A percentile compares a stretch with the other conserved stretches of the same genome.
These are phyloP conservation scores for Ceratocystis colombiana DNA, from an alignment of 2,329 filamentous ascomycete species.

Conservation along the genomic window DNA sequence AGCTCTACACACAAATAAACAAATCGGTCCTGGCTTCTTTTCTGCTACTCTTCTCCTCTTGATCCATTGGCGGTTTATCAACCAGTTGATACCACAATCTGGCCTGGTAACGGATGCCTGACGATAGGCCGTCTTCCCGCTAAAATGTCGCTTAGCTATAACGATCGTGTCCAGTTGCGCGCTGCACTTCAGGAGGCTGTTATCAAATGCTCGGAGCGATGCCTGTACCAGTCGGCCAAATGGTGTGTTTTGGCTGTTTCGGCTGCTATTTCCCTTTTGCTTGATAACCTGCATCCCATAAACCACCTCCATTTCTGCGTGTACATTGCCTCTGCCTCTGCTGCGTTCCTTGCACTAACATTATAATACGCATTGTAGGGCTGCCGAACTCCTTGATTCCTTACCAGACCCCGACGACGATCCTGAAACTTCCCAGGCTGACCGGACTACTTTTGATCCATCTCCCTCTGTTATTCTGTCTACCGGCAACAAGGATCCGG, in stretches of 20 bases:
- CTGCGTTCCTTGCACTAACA: neutral
- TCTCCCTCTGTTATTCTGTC: constrained; percentile 38
- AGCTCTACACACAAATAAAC: neutral
- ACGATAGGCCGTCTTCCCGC: neutral
- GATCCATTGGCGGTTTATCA: neutral
- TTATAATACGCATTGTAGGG: constrained; percentile 45
- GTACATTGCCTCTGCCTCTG: neutral
- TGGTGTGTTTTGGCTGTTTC: constrained; percentile 50
- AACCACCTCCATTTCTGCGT: neutral
- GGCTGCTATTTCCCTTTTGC: constrained; percentile 25
- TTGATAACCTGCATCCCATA: neutral
- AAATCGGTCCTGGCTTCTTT: neutral
- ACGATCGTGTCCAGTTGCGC: constrained; percentile 34
- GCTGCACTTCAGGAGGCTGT: constrained; percentile 73
- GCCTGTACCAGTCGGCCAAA: constrained; percentile 92
- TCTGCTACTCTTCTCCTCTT: too few relatives aligned
- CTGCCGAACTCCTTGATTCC: constrained; percentile 83
- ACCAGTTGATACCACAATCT: neutral
- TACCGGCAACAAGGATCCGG: constrained; percentile 50
- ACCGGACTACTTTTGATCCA: constrained; percentile 35
- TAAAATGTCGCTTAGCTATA: constrained; percentile 23
- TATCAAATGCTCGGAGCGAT: constrained; percentile 84
- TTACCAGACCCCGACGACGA: constrained; percentile 54
- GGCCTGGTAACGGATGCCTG: neutral
- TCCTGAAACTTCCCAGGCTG: constrained; percentile 37